Conservation (phyloP, 2,329 filamentous ascomycete species). For the Ophiostoma pallidulum region DNA sequence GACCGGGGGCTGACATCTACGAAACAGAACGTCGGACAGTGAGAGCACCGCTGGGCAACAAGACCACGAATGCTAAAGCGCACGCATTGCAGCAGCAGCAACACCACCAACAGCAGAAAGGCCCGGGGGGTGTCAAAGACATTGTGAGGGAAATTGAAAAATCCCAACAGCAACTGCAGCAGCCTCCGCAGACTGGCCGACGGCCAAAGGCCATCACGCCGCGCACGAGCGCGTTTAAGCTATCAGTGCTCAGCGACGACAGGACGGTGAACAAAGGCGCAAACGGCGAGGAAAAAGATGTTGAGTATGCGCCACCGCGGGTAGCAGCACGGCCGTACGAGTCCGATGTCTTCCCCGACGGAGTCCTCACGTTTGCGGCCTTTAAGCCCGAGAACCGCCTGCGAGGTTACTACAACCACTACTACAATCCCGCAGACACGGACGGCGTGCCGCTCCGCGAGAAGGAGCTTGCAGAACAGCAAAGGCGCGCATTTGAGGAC, state of each 20-base stretch:
- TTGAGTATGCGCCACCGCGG: conserved; percentile 81
- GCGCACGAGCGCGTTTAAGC: conserved; percentile 45
- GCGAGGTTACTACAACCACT: conserved; percentile 53
- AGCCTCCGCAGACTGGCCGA: conserved; percentile 47
- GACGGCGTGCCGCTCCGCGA: conserved; percentile 56
- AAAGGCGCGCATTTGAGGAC: conserved; percentile 41
- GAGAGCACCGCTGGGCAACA: conserved; percentile 79
- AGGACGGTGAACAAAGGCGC: conserved; percentile 23
- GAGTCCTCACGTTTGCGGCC: conserved; percentile 45
- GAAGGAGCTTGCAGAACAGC: conserved; percentile 47
- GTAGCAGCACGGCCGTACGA: conserved; percentile 57
- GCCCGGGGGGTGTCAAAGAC: conserved; percentile 42
- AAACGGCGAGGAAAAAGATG: conserved; percentile 54
- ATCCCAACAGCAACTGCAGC: conserved; percentile 26
- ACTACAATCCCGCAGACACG: conserved; percentile 55
- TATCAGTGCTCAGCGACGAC: conserved; percentile 45
- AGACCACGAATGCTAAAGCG: conserved; percentile 86
- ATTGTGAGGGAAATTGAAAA: conserved; percentile 52
- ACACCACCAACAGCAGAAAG: conserved; percentile 18
- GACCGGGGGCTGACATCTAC: conserved; percentile 7
- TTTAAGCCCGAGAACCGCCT: conserved; percentile 50
- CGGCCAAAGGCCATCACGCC: conserved; percentile 48
- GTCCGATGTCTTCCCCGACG: conserved; percentile 57
- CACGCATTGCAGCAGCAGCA: conserved; percentile 36
- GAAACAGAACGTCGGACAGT: conserved; percentile 46